Base-by-base conservation (phyloP, 2,329 filamentous ascomycete genomes). In the Epichloe typhina region DNA sequence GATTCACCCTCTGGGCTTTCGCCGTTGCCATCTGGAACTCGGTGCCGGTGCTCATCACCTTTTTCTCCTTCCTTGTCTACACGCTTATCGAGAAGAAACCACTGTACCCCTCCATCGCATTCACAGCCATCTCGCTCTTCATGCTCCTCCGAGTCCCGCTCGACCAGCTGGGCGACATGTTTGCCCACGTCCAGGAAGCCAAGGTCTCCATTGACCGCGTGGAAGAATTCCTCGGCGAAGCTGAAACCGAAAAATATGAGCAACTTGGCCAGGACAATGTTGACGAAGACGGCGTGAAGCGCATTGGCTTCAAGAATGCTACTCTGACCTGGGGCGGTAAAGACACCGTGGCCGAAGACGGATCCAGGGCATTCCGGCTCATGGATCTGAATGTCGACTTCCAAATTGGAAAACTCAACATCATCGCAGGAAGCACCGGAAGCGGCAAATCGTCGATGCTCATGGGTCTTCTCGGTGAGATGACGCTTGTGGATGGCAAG, bases 161-260 rank as follows among this genome's bases (percentile, higher is more conserved):
- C 44, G 93, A 98, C 65, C 91, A 97, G 69, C 77, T 98, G 50
- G 93, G 93, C 47, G 93, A 98, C 67, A 98, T 98, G 93, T 85
- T 97, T 62, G 93, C 93, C 11, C 93, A 97, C 69, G 90, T 98
- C 4, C 89, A 96, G 69, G 93, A 98, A 68, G 88, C 90, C 23
- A 95, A 95, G 70, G 91, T 98, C 19, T 98, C 93, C 0, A 83
- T 98, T 48, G 90, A 96, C 62, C 90, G 93, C 73, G 88, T 98
- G 7, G 91, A 98, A 62, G 86, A 95, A 59, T 98, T 96, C 61
- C 69, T 98, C 41, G 83, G 77, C 52, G 93, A 98, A 64, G 89
- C 93, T 7, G 93, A 98, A 70, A 98, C 93, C 0, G 88, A 94
- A 52, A 98, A 98, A 66, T 97, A 96, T 63, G 74, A 79, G 38